phyloP scores from a whole-genome alignment of 1,139 yeast species.

The Protomyces inundatus region DNA sequence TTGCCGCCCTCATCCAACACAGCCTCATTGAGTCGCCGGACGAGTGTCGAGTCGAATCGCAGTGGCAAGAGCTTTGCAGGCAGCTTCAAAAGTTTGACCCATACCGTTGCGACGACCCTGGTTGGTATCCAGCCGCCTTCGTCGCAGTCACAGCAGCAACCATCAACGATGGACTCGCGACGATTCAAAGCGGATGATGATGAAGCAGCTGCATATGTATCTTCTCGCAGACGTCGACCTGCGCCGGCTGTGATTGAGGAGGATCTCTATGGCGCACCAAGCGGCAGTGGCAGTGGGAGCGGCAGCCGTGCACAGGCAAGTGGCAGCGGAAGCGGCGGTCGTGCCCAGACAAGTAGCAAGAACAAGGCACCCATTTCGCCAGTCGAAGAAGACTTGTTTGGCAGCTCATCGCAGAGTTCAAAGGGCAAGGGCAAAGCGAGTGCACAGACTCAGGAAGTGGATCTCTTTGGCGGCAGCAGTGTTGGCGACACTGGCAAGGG shows the following conservation, averaged over 20 bases:
- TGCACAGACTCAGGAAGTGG: neutral
- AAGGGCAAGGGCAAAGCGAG: neutral
- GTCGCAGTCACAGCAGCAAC: neutral
- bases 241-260: neutral
- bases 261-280: neutral
- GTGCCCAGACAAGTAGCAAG: too few relatives aligned
- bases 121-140: neutral
- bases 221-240: conserved; percentile 13
- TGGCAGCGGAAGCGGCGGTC: too few relatives aligned
- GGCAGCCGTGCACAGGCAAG: too few relatives aligned
- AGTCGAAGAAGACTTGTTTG: too few relatives aligned
- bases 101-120: neutral
- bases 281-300: neutral
- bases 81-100: conserved; percentile 3
- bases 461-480: conserved; percentile 2
- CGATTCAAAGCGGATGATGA: conserved; percentile 21
- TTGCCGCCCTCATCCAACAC: neutral
- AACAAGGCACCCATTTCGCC: too few relatives aligned
- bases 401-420: neutral
- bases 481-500: neutral
- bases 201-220: conserved; percentile 4
- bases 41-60: conserved; percentile 10
- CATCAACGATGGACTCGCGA: neutral
- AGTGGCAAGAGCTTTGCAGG: conserved; percentile 16
- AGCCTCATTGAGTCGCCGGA: neutral